Base-by-base conservation (phyloP, 2,329 filamentous ascomycete genomes). In the Penicillium aurantiogriseum region DNA sequence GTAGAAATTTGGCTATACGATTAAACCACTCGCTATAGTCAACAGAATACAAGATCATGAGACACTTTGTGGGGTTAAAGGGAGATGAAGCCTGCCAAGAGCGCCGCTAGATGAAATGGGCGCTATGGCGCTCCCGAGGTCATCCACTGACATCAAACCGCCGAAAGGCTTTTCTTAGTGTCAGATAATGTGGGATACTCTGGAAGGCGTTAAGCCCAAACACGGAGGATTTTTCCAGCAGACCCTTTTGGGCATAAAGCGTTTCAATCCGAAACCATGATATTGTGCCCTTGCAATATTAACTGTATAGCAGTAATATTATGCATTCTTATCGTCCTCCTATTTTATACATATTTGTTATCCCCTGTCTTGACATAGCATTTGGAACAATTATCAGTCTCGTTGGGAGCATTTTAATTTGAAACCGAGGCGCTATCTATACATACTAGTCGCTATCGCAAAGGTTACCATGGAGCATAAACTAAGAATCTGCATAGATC, bases 191-290 rank as follows among this genome's bases (percentile, higher is more conserved):
- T 46, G 54, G 33, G 27, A 42, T 56, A 47, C 10, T 44, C 21
- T 33, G 42, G 13, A 38, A 33, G 51, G 51, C 52, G 53, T 55
- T 51, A 52, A 45, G 51, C 44, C 44, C 23, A 29, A 25, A 29
- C 27, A 36, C 31, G 47, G 46, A 27, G 10, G 5, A 29, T 35
- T 39, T 5, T 51, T 60, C 57, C 57, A 56, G 44, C 42, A 54
- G 35, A 46, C 51, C 25, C 1, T 59, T 59, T 59, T 44, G 27
- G 60, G 53, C 9, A 59, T 51, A 54, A 51, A 43, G 50, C 49
- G 63, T 65, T 65, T 64, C 63, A 63, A 54, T 40, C 59, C 58
- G 38, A 58, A 42, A 60, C 50, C 21, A 40, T 23, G 55, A 50
- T 46, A 53, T 59, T 57, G 21, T 29, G 27, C 58, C 56, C 59